Evolutionary conservation across 2,329 filamentous ascomycete genomes (phyloP), one percentile per base, ranked within the genome.

Genomic region (Xylariaceae sp.): DNA sequence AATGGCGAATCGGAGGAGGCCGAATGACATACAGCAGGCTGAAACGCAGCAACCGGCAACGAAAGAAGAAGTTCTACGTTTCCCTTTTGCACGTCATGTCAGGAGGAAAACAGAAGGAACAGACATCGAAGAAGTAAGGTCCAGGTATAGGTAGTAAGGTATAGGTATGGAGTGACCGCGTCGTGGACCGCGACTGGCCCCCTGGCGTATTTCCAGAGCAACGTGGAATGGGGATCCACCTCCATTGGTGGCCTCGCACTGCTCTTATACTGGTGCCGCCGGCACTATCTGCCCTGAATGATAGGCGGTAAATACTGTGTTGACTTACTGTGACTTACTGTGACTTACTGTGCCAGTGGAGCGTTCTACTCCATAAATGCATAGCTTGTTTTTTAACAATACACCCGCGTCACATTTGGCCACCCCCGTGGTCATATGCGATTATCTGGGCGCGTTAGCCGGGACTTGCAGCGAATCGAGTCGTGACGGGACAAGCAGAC

Each of bases 151-250:
- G 51, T 50, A 47, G 45, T 48, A 53, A 53, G 53, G 53, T 49
- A 29, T 19, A 19, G 19, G 9, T 34, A 56, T 45, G 32, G 59
- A 47, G 52, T 30, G 56, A 67, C 57, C 65, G 64, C 63, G 65
- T 67, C 64, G 59, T 57, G 55, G 54, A 66, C 57, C 65, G 64
- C 62, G 64, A 64, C 60, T 64, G 60, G 49, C 51, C 43, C 57
- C 48, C 34, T 6, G 30, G 29, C 30, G 54, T 53, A 60, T 63
- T 59, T 57, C 51, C 58, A 60, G 53, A 61, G 59, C 59, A 63
- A 60, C 61, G 60, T 63, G 65, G 63, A 62, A 49, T 46, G 31
- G 5, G 47, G 39, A 11, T 26, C 50, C 54, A 49, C 43, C 11
- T 40, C 44, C 5, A 30, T 8, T 27, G 19, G 19, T 19, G 19